Percentiles rank a stretch among this genome's conserved stretches.
Evolutionary conservation across 345 rosid genomes (phyloP).

Genomic region (Durio zibethinus): DNA sequence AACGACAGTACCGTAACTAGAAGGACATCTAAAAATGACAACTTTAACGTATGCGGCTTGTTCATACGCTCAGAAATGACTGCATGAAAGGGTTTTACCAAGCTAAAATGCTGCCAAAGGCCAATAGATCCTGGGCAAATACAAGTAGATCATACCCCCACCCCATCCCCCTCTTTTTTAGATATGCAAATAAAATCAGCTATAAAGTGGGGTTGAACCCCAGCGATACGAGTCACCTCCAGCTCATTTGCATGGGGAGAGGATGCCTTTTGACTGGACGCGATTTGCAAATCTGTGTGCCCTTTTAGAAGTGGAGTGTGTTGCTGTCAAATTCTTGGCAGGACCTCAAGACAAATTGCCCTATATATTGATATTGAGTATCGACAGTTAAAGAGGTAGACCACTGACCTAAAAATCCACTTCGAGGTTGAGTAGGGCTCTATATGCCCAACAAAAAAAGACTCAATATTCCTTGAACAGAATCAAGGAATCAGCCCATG

Average conservation of each 20-base stretch:
- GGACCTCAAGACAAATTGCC: background rate
- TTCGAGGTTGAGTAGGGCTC: background rate
- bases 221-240: background rate
- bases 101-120: background rate
- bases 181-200: background rate
- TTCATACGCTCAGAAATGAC: background rate
- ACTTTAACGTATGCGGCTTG: background rate
- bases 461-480: background rate
- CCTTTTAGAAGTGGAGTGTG: slow-evolving; percentile 4
- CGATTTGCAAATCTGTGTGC: background rate
- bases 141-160: background rate
- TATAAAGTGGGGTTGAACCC: background rate
- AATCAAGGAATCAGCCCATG: background rate
- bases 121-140: background rate
- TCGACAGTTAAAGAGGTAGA: background rate
- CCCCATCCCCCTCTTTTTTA: background rate
- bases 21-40: background rate
- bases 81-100: background rate
- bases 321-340: background rate
- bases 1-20: background rate
- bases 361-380: background rate
- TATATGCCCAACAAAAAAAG: background rate
- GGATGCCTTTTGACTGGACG: slow-evolving; percentile 7
- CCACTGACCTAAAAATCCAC: background rate
- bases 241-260: slow-evolving; percentile 1